Conservation (phyloP, 2,329 filamentous ascomycete species). For the Delphinella strobiligena region DNA sequence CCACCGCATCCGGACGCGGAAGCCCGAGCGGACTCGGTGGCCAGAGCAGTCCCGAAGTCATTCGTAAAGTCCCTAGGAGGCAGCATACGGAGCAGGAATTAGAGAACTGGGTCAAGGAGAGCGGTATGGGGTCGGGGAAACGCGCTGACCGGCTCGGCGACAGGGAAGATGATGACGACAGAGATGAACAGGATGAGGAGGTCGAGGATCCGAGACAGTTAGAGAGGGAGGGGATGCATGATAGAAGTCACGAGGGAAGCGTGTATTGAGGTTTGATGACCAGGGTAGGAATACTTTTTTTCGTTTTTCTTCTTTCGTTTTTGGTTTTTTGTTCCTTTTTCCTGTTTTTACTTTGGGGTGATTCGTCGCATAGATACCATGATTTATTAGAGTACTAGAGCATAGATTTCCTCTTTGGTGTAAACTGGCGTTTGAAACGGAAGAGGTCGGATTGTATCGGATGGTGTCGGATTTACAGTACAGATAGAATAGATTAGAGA, state of each 20-base stretch:
- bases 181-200: conserved; percentile 11
- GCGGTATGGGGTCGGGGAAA: conserved; percentile 33
- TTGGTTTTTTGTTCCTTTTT: no score
- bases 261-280: no score
- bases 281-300: no score
- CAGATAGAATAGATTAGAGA: no score
- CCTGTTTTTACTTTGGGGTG: no score
- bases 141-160: conserved; percentile 36
- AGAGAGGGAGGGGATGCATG: conserved; percentile 15
- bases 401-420: no score
- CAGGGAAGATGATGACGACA: conserved; percentile 17
- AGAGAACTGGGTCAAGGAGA: conserved; percentile 32
- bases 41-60: background rate
- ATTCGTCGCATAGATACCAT: no score
- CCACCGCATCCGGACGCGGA: conserved; percentile 21
- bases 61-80: conserved; percentile 6
- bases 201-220: conserved; percentile 10
- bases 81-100: conserved; percentile 24
- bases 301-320: no score
- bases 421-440: no score
- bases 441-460: no score
- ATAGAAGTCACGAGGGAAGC: conserved; percentile 19
- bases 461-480: no score
- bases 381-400: no score
- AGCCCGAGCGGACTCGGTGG: background rate